Evolutionary conservation across 208 protist species (phyloP).

Genomic region (Acanthamoeba triangularis): DNA sequence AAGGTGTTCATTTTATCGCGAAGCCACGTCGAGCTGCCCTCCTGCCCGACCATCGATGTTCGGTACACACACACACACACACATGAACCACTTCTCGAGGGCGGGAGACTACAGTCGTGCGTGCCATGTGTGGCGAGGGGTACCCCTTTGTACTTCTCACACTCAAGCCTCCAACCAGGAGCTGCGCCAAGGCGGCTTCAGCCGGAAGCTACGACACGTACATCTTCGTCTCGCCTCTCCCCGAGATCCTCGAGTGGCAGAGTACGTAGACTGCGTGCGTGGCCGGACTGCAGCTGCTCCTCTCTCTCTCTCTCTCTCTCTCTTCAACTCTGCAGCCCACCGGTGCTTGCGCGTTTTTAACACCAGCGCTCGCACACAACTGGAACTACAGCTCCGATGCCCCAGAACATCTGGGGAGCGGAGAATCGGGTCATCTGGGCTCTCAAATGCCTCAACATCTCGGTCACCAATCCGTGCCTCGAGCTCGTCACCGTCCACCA

Average conservation of each 20-base stretch:
- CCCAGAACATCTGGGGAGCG: conserved; percentile 37
- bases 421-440: conserved; percentile 40
- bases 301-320: too few relatives aligned
- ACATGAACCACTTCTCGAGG: too few relatives aligned
- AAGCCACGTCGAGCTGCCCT: background rate
- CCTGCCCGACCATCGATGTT: background rate
- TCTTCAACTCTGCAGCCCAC: too few relatives aligned
- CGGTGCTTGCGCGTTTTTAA: too few relatives aligned
- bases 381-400: background rate
- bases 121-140: background rate
- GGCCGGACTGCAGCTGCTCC: background rate
- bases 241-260: conserved; percentile 10
- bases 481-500: conserved; percentile 38
- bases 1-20: background rate
- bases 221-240: background rate
- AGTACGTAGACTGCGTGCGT: background rate
- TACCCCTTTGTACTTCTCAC: background rate
- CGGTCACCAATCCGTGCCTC: conserved; percentile 36
- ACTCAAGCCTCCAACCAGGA: background rate
- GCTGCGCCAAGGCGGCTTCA: background rate
- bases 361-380: background rate
- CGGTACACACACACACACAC: background rate
- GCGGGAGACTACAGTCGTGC: too few relatives aligned
- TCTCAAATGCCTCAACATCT: conserved; percentile 51
- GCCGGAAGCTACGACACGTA: background rate